phyloP scores from a whole-genome alignment of 345 rosid species.

The Mallotus nudiflorus region DNA sequence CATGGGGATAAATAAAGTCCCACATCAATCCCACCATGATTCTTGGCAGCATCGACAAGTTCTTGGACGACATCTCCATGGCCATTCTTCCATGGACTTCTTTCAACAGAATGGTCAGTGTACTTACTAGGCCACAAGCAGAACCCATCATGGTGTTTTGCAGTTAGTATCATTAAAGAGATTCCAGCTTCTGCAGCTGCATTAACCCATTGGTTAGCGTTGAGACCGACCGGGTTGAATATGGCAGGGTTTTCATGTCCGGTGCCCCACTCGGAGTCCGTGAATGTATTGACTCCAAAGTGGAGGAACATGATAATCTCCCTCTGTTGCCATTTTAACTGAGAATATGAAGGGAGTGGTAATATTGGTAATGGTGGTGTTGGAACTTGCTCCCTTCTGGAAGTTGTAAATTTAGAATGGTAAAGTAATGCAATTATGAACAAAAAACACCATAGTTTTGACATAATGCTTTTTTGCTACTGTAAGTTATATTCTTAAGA shows the following conservation, averaged over 20 bases:
- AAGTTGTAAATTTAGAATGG: not conserved
- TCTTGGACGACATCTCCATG: slow-evolving; percentile 64
- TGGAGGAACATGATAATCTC: slow-evolving; percentile 79
- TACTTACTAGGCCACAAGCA: slow-evolving; percentile 75
- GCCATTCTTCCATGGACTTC: slow-evolving; percentile 60
- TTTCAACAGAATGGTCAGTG: slow-evolving; percentile 61
- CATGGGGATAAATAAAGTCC: slow-evolving; percentile 75
- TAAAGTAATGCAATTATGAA: slow-evolving; percentile 15
- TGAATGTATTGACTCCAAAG: slow-evolving; percentile 82
- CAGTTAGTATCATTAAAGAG: slow-evolving; percentile 61
- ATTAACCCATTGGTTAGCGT: slow-evolving; percentile 56
- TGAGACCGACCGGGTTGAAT: slow-evolving; percentile 49
- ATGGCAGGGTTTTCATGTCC: slow-evolving; percentile 59
- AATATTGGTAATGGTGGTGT: slow-evolving; percentile 67
- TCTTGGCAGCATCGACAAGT: slow-evolving; percentile 43
- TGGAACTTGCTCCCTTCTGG: slow-evolving; percentile 28
- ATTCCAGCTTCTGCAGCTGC: slow-evolving; percentile 55
- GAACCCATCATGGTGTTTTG: slow-evolving; percentile 83
- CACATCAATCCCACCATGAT: slow-evolving; percentile 44
- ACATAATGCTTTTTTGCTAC: slow-evolving; percentile 14
- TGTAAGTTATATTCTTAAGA: not conserved
- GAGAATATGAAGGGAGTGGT: slow-evolving; percentile 64
- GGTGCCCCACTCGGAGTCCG: slow-evolving; percentile 71
- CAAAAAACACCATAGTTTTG: slow-evolving; percentile 7
- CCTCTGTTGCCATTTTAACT: slow-evolving; percentile 72